A percentile compares a stretch with the other conserved stretches of the same genome.
These are phyloP conservation scores for Usnea hakonensis DNA, from an alignment of 495 filamentous ascomycete genomes.

Conservation along the genomic window DNA sequence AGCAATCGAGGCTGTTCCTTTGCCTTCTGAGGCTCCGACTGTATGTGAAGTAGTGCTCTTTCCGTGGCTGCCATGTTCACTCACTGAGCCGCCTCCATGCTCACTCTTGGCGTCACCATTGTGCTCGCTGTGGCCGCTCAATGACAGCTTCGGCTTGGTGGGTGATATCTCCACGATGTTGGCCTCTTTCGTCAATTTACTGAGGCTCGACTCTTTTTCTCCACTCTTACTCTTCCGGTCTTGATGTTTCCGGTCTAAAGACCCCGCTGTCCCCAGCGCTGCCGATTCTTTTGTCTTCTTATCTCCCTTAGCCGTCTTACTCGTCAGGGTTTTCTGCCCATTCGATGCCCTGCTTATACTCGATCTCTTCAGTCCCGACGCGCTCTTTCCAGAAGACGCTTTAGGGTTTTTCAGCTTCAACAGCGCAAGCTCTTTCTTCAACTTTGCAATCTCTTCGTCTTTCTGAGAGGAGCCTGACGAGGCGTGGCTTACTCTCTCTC, in stretches of 20 bases:
- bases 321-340: neutral
- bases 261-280: neutral
- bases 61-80: constrained; percentile 2
- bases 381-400: neutral
- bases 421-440: constrained; percentile 16
- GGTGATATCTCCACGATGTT: neutral
- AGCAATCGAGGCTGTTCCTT: neutral
- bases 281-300: neutral
- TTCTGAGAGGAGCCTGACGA: constrained; percentile 7
- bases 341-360: neutral
- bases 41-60: neutral
- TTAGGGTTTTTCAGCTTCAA: constrained; percentile 9
- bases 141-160: neutral
- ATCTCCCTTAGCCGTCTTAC: neutral
- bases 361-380: neutral
- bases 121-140: neutral
- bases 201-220: neutral
- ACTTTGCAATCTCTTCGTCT: constrained; percentile 16
- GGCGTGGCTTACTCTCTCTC: neutral
- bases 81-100: neutral
- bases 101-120: neutral
- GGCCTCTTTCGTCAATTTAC: neutral
- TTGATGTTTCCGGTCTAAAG: neutral
- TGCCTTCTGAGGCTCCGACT: neutral
- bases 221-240: neutral